A percentile compares a stretch with the other conserved stretches of the same genome.
phyloP scores from a whole-genome alignment of 805 yeast species.

The Ogataea parapolymorpha region DNA sequence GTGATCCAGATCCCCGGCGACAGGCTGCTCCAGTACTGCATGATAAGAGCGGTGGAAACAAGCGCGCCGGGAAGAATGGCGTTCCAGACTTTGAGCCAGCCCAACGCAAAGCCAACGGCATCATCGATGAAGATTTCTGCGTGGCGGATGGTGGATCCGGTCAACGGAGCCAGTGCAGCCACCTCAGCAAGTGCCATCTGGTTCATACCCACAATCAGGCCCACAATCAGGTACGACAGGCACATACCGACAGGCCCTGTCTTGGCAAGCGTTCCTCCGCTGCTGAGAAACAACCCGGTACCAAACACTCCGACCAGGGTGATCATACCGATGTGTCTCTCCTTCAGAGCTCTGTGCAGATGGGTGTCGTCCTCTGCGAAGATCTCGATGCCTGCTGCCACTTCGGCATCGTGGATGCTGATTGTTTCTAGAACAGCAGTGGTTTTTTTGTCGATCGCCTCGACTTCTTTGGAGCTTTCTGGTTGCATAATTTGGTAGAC shows the following conservation, averaged over 20 bases:
- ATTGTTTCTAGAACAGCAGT: background rate
- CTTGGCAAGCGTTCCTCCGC: conserved; percentile 39
- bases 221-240: conserved; percentile 58
- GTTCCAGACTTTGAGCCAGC: conserved; percentile 42
- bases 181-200: conserved; percentile 52
- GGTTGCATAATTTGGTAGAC: background rate
- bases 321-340: conserved; percentile 58
- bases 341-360: conserved; percentile 38
- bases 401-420: background rate
- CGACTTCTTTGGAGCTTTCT: background rate
- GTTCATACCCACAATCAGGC: conserved; percentile 54
- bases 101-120: conserved; percentile 55
- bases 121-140: conserved; percentile 33
- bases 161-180: conserved; percentile 53
- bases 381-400: background rate
- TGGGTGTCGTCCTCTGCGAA: conserved; percentile 12
- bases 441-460: background rate
- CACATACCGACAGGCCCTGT: conserved; percentile 40
- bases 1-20: conserved; percentile 57
- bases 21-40: conserved; percentile 53
- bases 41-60: conserved; percentile 54
- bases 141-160: conserved; percentile 49
- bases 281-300: conserved; percentile 54
- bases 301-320: conserved; percentile 74
- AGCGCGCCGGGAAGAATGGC: conserved; percentile 52